A percentile compares a stretch with the other conserved stretches of the same genome.
Evolutionary conservation across 805 yeast genomes (phyloP).

Genomic region (Cyberlindnera americana): DNA sequence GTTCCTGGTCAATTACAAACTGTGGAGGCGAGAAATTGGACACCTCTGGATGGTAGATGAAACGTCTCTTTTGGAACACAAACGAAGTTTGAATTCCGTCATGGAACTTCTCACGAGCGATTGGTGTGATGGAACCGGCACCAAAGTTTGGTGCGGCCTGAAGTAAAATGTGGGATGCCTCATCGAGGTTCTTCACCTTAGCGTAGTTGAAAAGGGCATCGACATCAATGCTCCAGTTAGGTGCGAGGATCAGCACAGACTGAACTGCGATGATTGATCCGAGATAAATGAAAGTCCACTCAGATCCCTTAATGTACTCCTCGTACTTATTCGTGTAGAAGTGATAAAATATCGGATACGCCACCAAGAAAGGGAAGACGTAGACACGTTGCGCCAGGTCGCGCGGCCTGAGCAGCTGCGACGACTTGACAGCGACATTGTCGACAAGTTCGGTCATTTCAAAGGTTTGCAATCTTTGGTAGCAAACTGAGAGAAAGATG

Average conservation of each 20-base stretch:
- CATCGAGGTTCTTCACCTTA: slow-evolving; percentile 46
- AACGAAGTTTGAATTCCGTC: slow-evolving; percentile 67
- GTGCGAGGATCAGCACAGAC: slow-evolving; percentile 76
- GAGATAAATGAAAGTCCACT: slow-evolving; percentile 92
- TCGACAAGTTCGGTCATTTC: slow-evolving; percentile 45
- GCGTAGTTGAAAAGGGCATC: slow-evolving; percentile 67
- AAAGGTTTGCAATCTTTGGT: too few species aligned
- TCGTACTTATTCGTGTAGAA: slow-evolving; percentile 71
- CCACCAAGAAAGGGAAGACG: slow-evolving; percentile 73
- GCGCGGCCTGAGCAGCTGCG: slow-evolving; percentile 73
- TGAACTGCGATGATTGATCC: slow-evolving; percentile 73
- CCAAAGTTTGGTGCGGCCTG: slow-evolving; percentile 86
- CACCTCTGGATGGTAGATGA: slow-evolving; percentile 56
- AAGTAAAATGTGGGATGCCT: slow-evolving; percentile 71
- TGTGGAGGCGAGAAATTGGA: slow-evolving; percentile 74
- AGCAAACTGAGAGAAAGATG: too few species aligned
- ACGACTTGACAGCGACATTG: slow-evolving; percentile 66
- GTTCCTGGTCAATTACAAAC: slow-evolving; percentile 56
- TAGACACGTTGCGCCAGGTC: slow-evolving; percentile 63
- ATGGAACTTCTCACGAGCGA: slow-evolving; percentile 51
- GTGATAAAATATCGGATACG: slow-evolving; percentile 72
- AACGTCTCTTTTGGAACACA: slow-evolving; percentile 88
- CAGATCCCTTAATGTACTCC: slow-evolving; percentile 77
- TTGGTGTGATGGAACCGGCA: slow-evolving; percentile 69
- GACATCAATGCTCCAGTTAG: slow-evolving; percentile 86